Evolutionary conservation across 768 basidiomycete species (phyloP).

Genomic region (Ramaria sp.): DNA sequence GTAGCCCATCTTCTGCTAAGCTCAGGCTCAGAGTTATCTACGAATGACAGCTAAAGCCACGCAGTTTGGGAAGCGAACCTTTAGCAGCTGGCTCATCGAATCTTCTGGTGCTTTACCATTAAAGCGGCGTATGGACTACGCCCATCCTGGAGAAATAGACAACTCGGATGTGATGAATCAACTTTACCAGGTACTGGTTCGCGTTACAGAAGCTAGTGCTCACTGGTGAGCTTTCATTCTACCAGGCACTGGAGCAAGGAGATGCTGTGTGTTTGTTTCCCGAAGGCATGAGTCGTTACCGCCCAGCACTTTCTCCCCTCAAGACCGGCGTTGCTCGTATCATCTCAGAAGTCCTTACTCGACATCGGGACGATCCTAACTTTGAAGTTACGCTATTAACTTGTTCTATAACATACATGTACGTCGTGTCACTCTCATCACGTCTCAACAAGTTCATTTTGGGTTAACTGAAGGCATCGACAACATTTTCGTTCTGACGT

Average conservation of each 20-base stretch:
- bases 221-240: background rate
- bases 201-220: constrained; percentile 1
- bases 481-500: constrained; percentile 86
- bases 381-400: constrained; percentile 68
- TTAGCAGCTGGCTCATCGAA: constrained; percentile 87
- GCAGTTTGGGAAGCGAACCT: constrained; percentile 71
- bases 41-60: constrained; percentile 84
- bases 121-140: constrained; percentile 60
- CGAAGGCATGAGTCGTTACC: constrained; percentile 78
- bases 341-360: constrained; percentile 64
- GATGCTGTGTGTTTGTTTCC: constrained; percentile 80
- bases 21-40: constrained; percentile 64
- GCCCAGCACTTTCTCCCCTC: constrained; percentile 77
- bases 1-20: background rate
- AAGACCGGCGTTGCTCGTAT: constrained; percentile 84
- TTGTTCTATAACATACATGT: constrained; percentile 81
- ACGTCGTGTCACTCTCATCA: constrained; percentile 13
- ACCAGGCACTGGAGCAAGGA: constrained; percentile 60
- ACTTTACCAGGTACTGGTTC: constrained; percentile 45
- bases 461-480: constrained; percentile 47
- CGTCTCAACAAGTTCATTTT: constrained; percentile 8
- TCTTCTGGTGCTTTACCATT: constrained; percentile 81
- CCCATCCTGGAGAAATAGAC: constrained; percentile 37
- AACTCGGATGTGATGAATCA: constrained; percentile 60
- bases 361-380: constrained; percentile 52